Evolutionary conservation across 805 yeast genomes (phyloP).

Genomic region (Lachancea waltii): DNA sequence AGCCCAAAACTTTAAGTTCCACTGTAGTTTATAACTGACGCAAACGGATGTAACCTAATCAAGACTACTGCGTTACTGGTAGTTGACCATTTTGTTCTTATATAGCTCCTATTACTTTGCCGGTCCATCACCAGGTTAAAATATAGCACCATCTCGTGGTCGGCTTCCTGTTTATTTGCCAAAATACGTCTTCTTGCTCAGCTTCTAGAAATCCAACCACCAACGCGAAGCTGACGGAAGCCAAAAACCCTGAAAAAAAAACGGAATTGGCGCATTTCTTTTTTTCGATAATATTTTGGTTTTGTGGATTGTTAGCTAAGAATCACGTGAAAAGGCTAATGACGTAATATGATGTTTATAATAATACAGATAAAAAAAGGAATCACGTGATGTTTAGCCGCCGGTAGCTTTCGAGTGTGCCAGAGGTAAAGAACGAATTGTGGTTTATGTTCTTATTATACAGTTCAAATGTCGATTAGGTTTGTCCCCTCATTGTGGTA

Average conservation of each 20-base stretch:
- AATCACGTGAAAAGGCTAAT: no score
- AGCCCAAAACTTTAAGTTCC: not conserved
- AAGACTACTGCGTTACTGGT: not conserved
- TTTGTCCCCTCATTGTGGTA: constrained; percentile 18
- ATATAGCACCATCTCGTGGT: constrained; percentile 8
- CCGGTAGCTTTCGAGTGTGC: not conserved
- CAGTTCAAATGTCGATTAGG: constrained; percentile 27
- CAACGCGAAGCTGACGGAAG: constrained; percentile 6
- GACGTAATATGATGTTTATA: not conserved
- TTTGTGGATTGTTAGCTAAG: no score
- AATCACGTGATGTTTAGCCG: not conserved
- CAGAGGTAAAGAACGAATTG: not conserved
- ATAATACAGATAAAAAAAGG: not conserved
- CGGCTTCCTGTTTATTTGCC: constrained; percentile 4
- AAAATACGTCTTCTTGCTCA: constrained; percentile 5
- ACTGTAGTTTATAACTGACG: not conserved
- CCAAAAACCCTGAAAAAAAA: constrained; percentile 1
- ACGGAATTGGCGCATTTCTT: not conserved
- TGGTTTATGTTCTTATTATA: not conserved
- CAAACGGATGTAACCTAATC: not conserved
- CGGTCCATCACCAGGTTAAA: constrained; percentile 6
- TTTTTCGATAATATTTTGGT: no score
- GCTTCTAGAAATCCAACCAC: not conserved
- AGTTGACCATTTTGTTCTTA: not conserved
- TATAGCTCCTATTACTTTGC: not conserved